Percentiles rank a stretch among this genome's conserved stretches.
Evolutionary conservation across 2,329 filamentous ascomycete genomes (phyloP).

Genomic region (Cryphonectria parasitica): DNA sequence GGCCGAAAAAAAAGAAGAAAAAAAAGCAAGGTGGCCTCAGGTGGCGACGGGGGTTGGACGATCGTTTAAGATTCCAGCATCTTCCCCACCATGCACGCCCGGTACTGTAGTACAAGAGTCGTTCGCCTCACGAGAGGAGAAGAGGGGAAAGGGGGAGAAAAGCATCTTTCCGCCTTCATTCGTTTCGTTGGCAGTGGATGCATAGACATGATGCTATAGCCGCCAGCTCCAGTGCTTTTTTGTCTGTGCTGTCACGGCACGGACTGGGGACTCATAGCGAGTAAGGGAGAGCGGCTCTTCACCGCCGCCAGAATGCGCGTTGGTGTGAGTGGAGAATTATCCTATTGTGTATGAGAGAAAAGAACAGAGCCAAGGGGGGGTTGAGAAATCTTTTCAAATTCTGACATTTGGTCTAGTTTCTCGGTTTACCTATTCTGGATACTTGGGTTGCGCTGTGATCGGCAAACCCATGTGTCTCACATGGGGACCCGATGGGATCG

Average conservation of each 20-base stretch:
- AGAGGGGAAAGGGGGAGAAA: too few relatives aligned
- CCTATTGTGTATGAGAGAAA: neutral
- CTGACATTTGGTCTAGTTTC: neutral
- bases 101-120: neutral
- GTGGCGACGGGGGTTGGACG: neutral
- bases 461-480: neutral
- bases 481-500: neutral
- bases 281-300: constrained; percentile 2
- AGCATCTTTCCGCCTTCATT: neutral
- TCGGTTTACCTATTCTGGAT: constrained; percentile 4
- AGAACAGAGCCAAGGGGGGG: neutral
- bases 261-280: neutral
- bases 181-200: neutral
- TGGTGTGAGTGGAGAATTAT: constrained; percentile 10
- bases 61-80: neutral
- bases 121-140: neutral
- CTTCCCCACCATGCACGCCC: neutral
- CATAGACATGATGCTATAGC: neutral
- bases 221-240: neutral
- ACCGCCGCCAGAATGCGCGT: neutral
- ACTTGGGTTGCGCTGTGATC: neutral
- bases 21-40: neutral
- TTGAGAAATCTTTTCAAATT: neutral
- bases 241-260: neutral
- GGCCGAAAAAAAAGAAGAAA: too few relatives aligned